phyloP scores from a whole-genome alignment of 371 early-diverging fungal genomes.

The Ordospora colligata region DNA sequence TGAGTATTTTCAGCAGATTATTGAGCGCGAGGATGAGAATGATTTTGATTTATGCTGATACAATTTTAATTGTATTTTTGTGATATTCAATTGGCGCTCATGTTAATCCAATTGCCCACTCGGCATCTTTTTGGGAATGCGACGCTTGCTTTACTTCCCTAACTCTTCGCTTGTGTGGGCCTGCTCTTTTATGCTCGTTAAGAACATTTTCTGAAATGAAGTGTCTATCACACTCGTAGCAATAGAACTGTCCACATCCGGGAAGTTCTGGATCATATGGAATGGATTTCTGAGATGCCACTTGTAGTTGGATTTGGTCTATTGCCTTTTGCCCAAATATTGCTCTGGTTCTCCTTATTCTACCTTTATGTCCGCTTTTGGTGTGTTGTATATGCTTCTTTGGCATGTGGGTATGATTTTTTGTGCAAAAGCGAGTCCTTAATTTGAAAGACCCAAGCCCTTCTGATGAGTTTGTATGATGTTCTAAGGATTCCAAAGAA shows the following conservation, averaged over 20 bases:
- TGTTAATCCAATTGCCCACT: slow-evolving; percentile 14
- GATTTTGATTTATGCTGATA: neutral
- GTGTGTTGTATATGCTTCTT: neutral
- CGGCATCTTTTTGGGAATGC: slow-evolving; percentile 27
- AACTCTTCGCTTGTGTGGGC: slow-evolving; percentile 17
- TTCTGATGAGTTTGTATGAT: slow-evolving; percentile 35
- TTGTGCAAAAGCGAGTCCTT: neutral
- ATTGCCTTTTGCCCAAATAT: neutral
- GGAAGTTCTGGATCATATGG: slow-evolving; percentile 13
- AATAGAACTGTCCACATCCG: slow-evolving; percentile 24
- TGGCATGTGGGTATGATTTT: neutral
- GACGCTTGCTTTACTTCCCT: slow-evolving; percentile 1
- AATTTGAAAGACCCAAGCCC: neutral
- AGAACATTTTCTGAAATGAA: slow-evolving; percentile 31
- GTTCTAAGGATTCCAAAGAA: slow-evolving; percentile 25
- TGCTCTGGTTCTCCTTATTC: neutral
- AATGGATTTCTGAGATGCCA: neutral
- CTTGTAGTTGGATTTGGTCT: neutral
- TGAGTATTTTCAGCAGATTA: neutral
- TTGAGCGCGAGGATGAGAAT: neutral
- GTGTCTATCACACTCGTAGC: slow-evolving; percentile 39
- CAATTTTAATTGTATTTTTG: neutral
- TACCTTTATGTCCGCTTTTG: neutral
- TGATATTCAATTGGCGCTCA: neutral
- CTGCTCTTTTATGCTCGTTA: slow-evolving; percentile 7